Conservation (phyloP, 345 rosid genomes). For the Acer yangbiense region DNA sequence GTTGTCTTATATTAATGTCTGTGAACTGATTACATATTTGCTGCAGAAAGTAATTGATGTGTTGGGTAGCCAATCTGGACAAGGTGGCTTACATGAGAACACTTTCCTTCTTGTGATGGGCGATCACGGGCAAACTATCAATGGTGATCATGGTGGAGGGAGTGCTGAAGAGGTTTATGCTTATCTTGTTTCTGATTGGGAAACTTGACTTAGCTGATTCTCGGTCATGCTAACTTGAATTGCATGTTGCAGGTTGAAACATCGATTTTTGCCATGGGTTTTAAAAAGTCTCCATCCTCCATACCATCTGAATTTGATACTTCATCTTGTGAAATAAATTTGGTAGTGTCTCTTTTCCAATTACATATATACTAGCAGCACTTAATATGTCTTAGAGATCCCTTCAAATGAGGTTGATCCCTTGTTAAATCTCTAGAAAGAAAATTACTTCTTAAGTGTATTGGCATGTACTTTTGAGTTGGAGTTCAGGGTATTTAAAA, state of each 20-base stretch:
- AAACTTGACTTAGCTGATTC: constrained; percentile 17
- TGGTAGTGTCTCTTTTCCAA: constrained; percentile 42
- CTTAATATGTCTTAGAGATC: constrained; percentile 9
- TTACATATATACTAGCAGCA: constrained; percentile 8
- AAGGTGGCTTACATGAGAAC: constrained; percentile 80
- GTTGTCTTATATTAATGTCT: constrained; percentile 3
- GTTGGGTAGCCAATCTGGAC: constrained; percentile 66
- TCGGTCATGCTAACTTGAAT: constrained; percentile 25
- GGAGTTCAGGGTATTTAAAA: neutral
- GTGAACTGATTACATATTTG: constrained; percentile 10
- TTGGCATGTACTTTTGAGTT: neutral
- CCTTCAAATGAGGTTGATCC: neutral
- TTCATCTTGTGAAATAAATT: constrained; percentile 54
- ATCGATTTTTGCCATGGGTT: constrained; percentile 84
- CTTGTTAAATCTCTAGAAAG: neutral
- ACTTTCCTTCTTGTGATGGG: constrained; percentile 94
- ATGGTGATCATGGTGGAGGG: constrained; percentile 99
- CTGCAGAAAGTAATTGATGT: constrained; percentile 62
- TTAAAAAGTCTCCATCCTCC: constrained; percentile 54
- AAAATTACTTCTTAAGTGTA: neutral
- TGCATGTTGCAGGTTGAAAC: constrained; percentile 77
- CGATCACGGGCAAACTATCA: constrained; percentile 95
- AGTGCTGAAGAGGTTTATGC: constrained; percentile 79
- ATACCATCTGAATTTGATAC: constrained; percentile 72
- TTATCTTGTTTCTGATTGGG: constrained; percentile 11